Evolutionary conservation across 2,329 filamentous ascomycete genomes (phyloP).

Genomic region (Emmonsiellopsis sp.): DNA sequence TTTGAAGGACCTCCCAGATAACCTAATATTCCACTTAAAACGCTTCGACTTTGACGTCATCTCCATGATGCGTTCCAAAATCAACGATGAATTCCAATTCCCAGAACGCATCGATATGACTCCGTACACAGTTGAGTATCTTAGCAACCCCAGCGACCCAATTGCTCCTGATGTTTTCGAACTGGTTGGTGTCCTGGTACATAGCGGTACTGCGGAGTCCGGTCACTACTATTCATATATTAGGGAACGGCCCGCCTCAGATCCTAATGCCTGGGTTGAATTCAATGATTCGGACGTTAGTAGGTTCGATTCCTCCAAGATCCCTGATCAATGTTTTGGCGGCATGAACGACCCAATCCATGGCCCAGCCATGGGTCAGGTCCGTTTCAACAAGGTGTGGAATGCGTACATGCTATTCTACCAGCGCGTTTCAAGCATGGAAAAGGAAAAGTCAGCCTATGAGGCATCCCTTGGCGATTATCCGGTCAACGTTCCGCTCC

Average conservation of each 20-base stretch:
- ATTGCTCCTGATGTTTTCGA: conserved; percentile 70
- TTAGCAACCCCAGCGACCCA: conserved; percentile 54
- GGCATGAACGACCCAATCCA: conserved; percentile 50
- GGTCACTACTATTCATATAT: conserved; percentile 98
- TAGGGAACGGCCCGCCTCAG: conserved; percentile 58
- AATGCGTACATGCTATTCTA: conserved; percentile 99
- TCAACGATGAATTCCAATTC: conserved; percentile 91
- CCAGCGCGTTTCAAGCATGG: conserved; percentile 63
- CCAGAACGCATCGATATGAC: conserved; percentile 76
- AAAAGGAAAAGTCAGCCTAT: conserved; percentile 43
- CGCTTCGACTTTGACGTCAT: conserved; percentile 45
- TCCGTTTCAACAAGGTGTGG: conserved; percentile 56
- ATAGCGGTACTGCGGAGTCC: conserved; percentile 84
- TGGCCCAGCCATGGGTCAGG: conserved; percentile 36
- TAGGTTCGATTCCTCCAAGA: conserved; percentile 62
- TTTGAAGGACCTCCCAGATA: conserved; percentile 84
- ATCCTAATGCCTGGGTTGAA: conserved; percentile 62
- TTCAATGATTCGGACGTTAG: conserved; percentile 87
- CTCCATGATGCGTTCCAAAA: conserved; percentile 75
- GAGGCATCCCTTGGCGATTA: conserved; percentile 38
- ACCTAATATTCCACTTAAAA: conserved; percentile 87
- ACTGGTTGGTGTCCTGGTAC: conserved; percentile 88
- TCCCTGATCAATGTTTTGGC: conserved; percentile 74
- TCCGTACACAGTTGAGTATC: conserved; percentile 78
- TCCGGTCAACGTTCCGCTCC: conserved; percentile 40